Evolutionary conservation across 306 rosid species (phyloP), one percentile per base, ranked within the genome.

Genomic region (Cotoneaster glaucophyllus): DNA sequence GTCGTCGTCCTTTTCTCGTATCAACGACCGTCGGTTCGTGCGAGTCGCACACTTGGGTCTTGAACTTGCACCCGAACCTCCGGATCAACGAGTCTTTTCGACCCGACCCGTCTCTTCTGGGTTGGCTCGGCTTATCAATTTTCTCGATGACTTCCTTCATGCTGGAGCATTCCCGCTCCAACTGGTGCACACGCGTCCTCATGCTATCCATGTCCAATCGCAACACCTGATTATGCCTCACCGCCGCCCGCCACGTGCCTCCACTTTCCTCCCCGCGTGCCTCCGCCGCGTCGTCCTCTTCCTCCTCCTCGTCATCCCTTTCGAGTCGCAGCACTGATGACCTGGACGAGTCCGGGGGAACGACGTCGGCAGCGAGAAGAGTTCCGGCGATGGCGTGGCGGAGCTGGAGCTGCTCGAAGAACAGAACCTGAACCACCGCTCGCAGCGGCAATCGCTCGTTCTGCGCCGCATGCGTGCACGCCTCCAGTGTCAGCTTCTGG

Each of bases 391-490:
- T 89, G 56, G 99, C 97, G 77, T 92, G 96, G 1, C 99, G 97
- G 18, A 95, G 93, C 84, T 95, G 99, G 57, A 95, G 91, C 85
- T 95, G 99, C 89, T 95, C 99, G 66, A 92, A 92, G 90, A 95
- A 95, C 8, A 95, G 88, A 11, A 95, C 97, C 58, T 92, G 85
- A 57, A 95, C 92, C 59, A 95, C 97, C 17, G 99, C 96, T 32
- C 99, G 91, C 37, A 95, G 41, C 0, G 99, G 99, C 50, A 95
- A 87, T 45, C 99, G 96, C 80, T 92, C 99, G 86, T 95, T 95
- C 79, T 95, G 99, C 26, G 99, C 96, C 24, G 97, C 99, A 90
- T 92, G 99, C 3, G 99, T 95, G 86, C 99, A 95, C 21, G 97
- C 99, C 58, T 95, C 99, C 1, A 95, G 77, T 8, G 99, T 92